Conservation (phyloP, 176 grass and related monocot genomes). For the Zea luxurians region DNA sequence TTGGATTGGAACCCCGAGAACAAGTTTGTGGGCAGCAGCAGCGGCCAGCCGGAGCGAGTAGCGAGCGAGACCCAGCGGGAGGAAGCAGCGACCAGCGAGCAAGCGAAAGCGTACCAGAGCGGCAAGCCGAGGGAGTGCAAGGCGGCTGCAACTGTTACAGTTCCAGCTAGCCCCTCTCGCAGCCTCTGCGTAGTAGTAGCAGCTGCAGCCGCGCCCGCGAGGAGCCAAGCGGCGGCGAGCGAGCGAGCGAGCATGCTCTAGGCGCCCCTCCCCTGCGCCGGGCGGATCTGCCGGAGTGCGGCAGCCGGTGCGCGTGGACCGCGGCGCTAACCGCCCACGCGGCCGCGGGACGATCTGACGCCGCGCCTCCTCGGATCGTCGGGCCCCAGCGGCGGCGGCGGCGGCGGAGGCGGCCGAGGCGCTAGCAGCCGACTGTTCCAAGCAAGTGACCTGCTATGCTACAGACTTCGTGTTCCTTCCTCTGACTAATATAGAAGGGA, state of each 20-base stretch:
- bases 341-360: slow-evolving; percentile 46
- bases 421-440: background rate
- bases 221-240: background rate
- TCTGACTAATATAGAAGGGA: background rate
- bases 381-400: background rate
- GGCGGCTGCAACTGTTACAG: background rate
- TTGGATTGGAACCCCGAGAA: slow-evolving; percentile 73
- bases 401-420: background rate
- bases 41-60: background rate
- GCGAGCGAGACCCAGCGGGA: background rate
- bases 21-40: slow-evolving; percentile 27
- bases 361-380: slow-evolving; percentile 24
- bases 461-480: background rate
- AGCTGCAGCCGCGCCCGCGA: too few species aligned
- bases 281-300: slow-evolving; percentile 46
- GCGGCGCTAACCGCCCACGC: background rate
- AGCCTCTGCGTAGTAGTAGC: background rate
- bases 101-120: background rate
- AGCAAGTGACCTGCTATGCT: background rate
- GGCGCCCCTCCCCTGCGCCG: slow-evolving; percentile 36
- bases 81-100: slow-evolving; percentile 20
- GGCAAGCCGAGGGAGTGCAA: background rate
- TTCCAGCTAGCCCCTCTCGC: background rate
- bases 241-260: slow-evolving; percentile 30
- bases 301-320: background rate